Evolutionary conservation across 805 yeast genomes (phyloP).

Genomic region (Starmerella roubikii): DNA sequence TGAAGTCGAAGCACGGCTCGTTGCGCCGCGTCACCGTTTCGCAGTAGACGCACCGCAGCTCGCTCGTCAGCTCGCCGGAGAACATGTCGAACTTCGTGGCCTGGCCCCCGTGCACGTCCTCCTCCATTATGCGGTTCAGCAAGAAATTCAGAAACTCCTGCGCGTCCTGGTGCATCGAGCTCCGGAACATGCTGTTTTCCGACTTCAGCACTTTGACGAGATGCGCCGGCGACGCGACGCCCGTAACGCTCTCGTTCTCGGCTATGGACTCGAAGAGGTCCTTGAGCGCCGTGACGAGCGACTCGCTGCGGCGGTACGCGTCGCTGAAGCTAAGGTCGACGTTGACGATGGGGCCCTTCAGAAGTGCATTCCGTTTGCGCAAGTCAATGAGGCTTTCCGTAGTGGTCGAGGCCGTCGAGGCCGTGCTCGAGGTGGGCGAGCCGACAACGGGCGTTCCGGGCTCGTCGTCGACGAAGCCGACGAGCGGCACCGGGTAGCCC

Average conservation of each 20-base stretch:
- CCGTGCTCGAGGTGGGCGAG: neutral
- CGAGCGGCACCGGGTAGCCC: neutral
- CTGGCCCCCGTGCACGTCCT: slow-evolving; percentile 25
- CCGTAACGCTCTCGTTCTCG: slow-evolving; percentile 54
- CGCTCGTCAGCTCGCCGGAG: slow-evolving; percentile 74
- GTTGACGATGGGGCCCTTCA: slow-evolving; percentile 72
- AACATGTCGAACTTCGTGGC: slow-evolving; percentile 33
- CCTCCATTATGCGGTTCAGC: slow-evolving; percentile 54
- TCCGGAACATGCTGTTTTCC: slow-evolving; percentile 73
- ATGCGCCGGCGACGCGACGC: slow-evolving; percentile 72
- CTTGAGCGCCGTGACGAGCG: slow-evolving; percentile 53
- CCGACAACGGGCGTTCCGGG: too few relatives aligned
- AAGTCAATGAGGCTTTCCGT: slow-evolving; percentile 36
- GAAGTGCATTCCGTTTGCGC: slow-evolving; percentile 62
- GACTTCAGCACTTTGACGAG: slow-evolving; percentile 63
- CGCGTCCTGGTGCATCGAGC: slow-evolving; percentile 96
- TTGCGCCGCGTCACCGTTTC: slow-evolving; percentile 69
- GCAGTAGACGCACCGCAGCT: slow-evolving; percentile 80
- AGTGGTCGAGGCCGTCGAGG: neutral
- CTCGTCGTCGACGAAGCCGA: slow-evolving; percentile 12
- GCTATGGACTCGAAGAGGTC: slow-evolving; percentile 76
- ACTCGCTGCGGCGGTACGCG: slow-evolving; percentile 37
- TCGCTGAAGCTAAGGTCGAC: slow-evolving; percentile 51
- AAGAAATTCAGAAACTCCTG: slow-evolving; percentile 88
- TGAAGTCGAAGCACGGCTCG: slow-evolving; percentile 75